Base-by-base conservation (phyloP, 805 yeast genomes). In the Hyphopichia homilentoma region DNA sequence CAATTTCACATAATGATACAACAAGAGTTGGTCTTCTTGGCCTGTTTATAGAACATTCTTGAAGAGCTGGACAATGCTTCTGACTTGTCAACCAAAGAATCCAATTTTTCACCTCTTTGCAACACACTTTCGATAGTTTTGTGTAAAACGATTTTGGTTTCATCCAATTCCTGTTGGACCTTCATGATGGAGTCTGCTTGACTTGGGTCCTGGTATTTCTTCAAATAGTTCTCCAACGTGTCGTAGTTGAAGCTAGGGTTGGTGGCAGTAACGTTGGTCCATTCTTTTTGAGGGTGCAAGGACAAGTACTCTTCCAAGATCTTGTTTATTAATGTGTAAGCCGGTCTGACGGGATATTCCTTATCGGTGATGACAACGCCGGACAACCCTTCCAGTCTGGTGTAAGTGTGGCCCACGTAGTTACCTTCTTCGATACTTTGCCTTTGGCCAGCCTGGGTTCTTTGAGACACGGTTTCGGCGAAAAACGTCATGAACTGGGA, bases 141-240 rank as follows among this genome's bases (percentile, higher is more conserved):
- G 64, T 93, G 97, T 51, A 93, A 70, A 25, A 89, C 96, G 48
- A 90, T 86, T 69, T 93, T 93, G 22, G 98, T 93, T 56, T 93
- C 98, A 60, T 93, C 98, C 50, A 93, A 75, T 61, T 93, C 98
- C 55, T 88, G 95, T 68, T 93, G 98, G 15, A 93, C 98, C 59
- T 83, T 84, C 95, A 93, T 82, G 41, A 93, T 79, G 7, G 96
- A 83, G 58, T 93, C 99, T 0, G 97, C 97, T 67, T 93, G 96
- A 25, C 83, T 73, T 19, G 99, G 99, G 57, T 93, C 96, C 65
- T 93, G 98, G 64, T 93, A 93, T 52, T 85, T 85, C 48, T 69
- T 65, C 45, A 93, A 65, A 56, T 88, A 88, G 16, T 62, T 65
- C 20, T 79, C 84, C 49, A 90, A 69, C 39, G 75, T 77, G 16